Conservation (phyloP, 1,284 basidiomycete genomes). For the Baeospora myosura region DNA sequence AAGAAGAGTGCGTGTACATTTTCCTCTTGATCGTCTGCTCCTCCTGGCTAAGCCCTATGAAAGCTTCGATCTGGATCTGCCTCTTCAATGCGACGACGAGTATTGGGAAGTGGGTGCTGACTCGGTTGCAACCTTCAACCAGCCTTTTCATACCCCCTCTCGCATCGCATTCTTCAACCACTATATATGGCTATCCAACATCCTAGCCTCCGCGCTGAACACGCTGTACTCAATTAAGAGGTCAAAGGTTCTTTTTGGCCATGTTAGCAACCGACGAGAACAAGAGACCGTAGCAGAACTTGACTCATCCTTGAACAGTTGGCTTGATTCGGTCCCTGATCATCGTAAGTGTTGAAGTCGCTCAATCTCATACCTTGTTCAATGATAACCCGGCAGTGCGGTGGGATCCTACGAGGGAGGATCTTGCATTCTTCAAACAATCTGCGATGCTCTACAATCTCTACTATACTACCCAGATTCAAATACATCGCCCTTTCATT, state of each 20-base stretch:
- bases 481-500: constrained; percentile 50
- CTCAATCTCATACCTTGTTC: constrained; percentile 27
- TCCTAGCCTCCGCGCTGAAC: constrained; percentile 46
- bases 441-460: constrained; percentile 49
- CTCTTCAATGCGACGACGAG: constrained; percentile 57
- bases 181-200: constrained; percentile 46
- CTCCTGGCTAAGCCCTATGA: neutral
- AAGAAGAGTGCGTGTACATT: constrained; percentile 32
- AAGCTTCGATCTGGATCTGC: constrained; percentile 55
- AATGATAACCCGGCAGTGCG: constrained; percentile 30
- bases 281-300: constrained; percentile 35
- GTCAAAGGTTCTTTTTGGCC: constrained; percentile 28
- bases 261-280: neutral
- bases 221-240: no score
- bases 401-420: constrained; percentile 53
- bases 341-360: constrained; percentile 33
- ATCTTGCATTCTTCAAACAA: constrained; percentile 50
- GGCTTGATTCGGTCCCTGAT: constrained; percentile 40
- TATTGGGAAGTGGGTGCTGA: constrained; percentile 42
- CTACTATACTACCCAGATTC: constrained; percentile 59
- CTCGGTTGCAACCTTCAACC: constrained; percentile 32
- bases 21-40: neutral
- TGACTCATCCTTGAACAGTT: constrained; percentile 44
- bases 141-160: constrained; percentile 39
- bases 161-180: constrained; percentile 43